Conservation (phyloP, 768 basidiomycete genomes). For the Lentinula guzmanii region DNA sequence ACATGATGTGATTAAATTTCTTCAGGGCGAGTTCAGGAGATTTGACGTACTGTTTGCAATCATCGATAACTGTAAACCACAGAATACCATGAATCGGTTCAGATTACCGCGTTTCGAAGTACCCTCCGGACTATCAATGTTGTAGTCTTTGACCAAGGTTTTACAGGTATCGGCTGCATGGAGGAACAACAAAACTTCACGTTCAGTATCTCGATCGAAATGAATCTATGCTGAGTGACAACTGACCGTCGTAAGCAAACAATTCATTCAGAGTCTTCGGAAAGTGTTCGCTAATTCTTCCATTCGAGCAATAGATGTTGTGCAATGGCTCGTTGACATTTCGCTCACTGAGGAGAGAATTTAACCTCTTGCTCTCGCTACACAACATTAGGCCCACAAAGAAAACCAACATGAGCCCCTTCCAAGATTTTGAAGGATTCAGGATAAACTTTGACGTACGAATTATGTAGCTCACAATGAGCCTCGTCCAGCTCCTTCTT, state of each 20-base stretch:
- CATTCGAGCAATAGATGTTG: slow-evolving; percentile 42
- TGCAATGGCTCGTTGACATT: slow-evolving; percentile 34
- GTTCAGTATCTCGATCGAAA: background rate
- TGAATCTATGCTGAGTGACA: background rate
- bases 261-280: slow-evolving; percentile 47
- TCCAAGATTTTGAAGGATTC: background rate
- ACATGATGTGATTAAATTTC: background rate
- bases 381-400: background rate
- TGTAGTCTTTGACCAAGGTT: slow-evolving; percentile 33
- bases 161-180: slow-evolving; percentile 24
- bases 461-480: slow-evolving; percentile 46
- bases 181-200: background rate
- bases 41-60: slow-evolving; percentile 36
- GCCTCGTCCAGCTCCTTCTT: slow-evolving; percentile 40
- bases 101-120: slow-evolving; percentile 41
- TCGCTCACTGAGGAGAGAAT: slow-evolving; percentile 38
- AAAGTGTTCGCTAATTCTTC: slow-evolving; percentile 39
- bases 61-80: slow-evolving; percentile 42
- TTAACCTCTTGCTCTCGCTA: slow-evolving; percentile 55
- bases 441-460: slow-evolving; percentile 30
- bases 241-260: slow-evolving; percentile 47
- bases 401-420: background rate
- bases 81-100: slow-evolving; percentile 52
- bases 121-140: slow-evolving; percentile 16
- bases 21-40: background rate